Percentiles rank a stretch among this genome's conserved stretches.
Evolutionary conservation across 2,329 filamentous ascomycete genomes (phyloP).

Genomic region (Pseudofabraea citricarpa): DNA sequence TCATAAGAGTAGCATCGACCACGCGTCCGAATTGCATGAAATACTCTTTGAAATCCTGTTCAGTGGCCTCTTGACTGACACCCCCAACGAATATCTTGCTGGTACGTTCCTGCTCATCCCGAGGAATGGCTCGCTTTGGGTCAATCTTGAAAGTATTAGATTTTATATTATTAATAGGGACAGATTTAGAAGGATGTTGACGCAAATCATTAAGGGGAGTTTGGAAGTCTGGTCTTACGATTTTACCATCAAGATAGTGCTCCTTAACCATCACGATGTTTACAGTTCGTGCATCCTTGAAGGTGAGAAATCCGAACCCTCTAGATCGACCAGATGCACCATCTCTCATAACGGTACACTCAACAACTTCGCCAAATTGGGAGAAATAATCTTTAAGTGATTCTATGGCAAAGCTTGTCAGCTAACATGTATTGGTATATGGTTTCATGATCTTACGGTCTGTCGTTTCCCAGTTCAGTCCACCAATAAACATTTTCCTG

Average conservation of each 20-base stretch:
- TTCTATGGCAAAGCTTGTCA: slow-evolving; percentile 49
- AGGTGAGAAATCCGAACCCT: slow-evolving; percentile 96
- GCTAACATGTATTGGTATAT: slow-evolving; percentile 4
- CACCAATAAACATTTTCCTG: slow-evolving; percentile 99
- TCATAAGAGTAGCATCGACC: slow-evolving; percentile 97
- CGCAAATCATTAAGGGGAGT: no score
- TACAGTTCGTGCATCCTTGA: slow-evolving; percentile 95
- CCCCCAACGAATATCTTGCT: slow-evolving; percentile 98
- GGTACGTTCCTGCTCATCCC: slow-evolving; percentile 96
- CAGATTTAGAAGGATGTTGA: slow-evolving; percentile 9
- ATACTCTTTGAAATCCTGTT: slow-evolving; percentile 93
- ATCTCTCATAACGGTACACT: slow-evolving; percentile 99
- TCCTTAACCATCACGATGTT: slow-evolving; percentile 99
- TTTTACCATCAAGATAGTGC: slow-evolving; percentile 96
- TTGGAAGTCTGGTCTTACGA: slow-evolving; percentile 57
- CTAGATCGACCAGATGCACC: slow-evolving; percentile 88
- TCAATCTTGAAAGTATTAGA: slow-evolving; percentile 60
- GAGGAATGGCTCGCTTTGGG: slow-evolving; percentile 92
- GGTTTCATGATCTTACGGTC: no score
- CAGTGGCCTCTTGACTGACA: slow-evolving; percentile 94
- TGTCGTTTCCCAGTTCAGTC: slow-evolving; percentile 98
- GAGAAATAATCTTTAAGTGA: slow-evolving; percentile 96
- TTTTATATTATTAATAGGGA: slow-evolving; percentile 16
- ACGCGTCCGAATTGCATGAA: slow-evolving; percentile 96
- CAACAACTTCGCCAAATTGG: slow-evolving; percentile 93